Conservation (phyloP, 805 yeast species). For the Sugiyamaella americana region DNA sequence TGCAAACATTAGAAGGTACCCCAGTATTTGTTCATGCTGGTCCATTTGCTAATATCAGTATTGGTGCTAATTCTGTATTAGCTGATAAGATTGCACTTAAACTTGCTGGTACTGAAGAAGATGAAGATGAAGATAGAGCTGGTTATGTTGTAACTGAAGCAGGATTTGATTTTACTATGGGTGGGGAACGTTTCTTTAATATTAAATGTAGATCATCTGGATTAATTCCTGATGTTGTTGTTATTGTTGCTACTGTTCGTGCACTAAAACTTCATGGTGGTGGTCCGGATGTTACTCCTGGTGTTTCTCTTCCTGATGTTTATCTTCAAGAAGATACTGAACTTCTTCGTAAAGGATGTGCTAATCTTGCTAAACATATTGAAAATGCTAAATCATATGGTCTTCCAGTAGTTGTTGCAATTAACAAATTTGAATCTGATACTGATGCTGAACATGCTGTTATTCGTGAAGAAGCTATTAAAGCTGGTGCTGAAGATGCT, state of each 20-base stretch:
- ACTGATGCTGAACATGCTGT: slow-evolving; percentile 71
- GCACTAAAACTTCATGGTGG: slow-evolving; percentile 97
- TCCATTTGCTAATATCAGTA: slow-evolving; percentile 95
- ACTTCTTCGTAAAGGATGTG: slow-evolving; percentile 70
- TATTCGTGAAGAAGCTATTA: slow-evolving; percentile 69
- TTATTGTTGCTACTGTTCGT: slow-evolving; percentile 91
- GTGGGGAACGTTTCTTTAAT: slow-evolving; percentile 95
- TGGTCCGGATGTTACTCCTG: slow-evolving; percentile 94
- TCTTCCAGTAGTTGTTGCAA: slow-evolving; percentile 90
- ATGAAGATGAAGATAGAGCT: slow-evolving; percentile 33
- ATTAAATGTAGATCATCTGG: slow-evolving; percentile 96
- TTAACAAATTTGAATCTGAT: slow-evolving; percentile 81
- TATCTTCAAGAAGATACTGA: slow-evolving; percentile 80
- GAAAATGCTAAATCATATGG: slow-evolving; percentile 78
- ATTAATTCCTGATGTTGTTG: slow-evolving; percentile 80
- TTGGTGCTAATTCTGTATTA: slow-evolving; percentile 91
- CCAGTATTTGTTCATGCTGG: slow-evolving; percentile 99
- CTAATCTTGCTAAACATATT: slow-evolving; percentile 87
- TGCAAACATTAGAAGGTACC: slow-evolving; percentile 97
- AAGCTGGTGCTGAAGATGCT: slow-evolving; percentile 90
- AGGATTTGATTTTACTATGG: slow-evolving; percentile 98
- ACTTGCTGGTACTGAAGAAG: slow-evolving; percentile 64
- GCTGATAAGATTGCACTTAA: slow-evolving; percentile 92
- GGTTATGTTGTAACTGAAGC: slow-evolving; percentile 97
- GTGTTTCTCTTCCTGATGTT: slow-evolving; percentile 75